These are phyloP conservation scores for Ceratocystis ficicola DNA, from an alignment of 2,329 filamentous ascomycete species.

Conservation along the genomic window DNA sequence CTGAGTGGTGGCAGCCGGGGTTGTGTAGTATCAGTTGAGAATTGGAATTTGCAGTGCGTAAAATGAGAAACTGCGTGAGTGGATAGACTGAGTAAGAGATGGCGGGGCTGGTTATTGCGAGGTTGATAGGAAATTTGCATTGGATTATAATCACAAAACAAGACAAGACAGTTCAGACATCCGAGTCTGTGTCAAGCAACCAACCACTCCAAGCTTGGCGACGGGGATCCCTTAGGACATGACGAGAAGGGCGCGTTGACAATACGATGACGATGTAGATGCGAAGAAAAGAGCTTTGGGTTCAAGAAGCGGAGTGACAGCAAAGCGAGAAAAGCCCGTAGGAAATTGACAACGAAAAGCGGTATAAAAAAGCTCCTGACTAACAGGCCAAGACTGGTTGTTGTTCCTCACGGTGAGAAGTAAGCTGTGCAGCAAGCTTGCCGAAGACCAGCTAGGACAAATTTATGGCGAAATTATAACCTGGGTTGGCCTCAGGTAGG, in stretches of 20 bases:
- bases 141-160: conserved; percentile 8
- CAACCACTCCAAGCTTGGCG: conserved; percentile 11
- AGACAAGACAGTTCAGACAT: not conserved
- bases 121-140: not conserved
- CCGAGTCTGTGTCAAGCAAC: conserved; percentile 6
- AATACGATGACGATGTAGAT: not conserved
- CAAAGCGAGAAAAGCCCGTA: not conserved
- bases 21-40: not conserved
- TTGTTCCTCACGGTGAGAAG: not conserved
- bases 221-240: conserved; percentile 9
- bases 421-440: not conserved
- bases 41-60: not conserved
- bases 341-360: not conserved
- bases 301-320: not conserved
- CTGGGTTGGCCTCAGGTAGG: not conserved
- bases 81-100: not conserved
- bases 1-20: too few species aligned
- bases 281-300: not conserved
- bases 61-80: not conserved
- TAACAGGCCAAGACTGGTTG: not conserved
- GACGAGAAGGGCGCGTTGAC: not conserved
- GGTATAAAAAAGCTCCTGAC: not conserved
- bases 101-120: conserved; percentile 1
- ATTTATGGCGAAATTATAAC: not conserved
- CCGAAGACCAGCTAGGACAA: not conserved